Evolutionary conservation across 163 green algal species (phyloP), one percentile per base, ranked within the genome.

Genomic region (Coccomyxa subellipsoidea): DNA sequence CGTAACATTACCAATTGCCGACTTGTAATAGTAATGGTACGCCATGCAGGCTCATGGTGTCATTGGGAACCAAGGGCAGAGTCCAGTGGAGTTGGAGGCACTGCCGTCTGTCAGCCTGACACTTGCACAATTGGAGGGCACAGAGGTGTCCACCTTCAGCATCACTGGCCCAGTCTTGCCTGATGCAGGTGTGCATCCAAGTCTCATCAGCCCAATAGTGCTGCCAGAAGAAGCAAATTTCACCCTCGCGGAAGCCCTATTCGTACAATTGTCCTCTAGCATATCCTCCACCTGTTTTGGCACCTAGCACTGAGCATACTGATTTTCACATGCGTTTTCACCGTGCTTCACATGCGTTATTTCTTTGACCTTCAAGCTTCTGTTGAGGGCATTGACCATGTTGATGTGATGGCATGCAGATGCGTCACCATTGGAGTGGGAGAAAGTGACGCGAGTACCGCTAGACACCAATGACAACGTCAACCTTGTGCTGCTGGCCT

Each of bases 41-140:
- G 47, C 15, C 47, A 7, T 75, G 53, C 84, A 92, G 89, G 89
- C 84, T 4, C 88, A 86, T 54, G 89, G 89, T 7, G 87, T 92
- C 27, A 86, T 90, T 29, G 89, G 89, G 47, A 84, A 80, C n/a
- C 72, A 81, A 32, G 40, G 54, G 10, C 71, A 75, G 37, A 84
- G 82, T 4, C 88, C 87, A 23, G 54, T 39, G 8, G 89, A 90
- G 71, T 76, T 90, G 54, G 89, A 92, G 71, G 84, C 81, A 7
- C 81, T 87, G 80, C 84, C 80, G 1, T 85, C 73, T 8, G 77
- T 92, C 21, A 88, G 81, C 47, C 71, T 92, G n/a, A 90, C 86
- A 5, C 83, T 92, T 38, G 86, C 71, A 6, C 36, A 38, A 31
- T 69, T 92, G 47, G 86, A 87, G 21, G 84, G 77, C 36, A 80